A percentile compares a stretch with the other conserved stretches of the same genome.
These are phyloP conservation scores for Cladosporium velox DNA, from an alignment of 2,329 filamentous ascomycete species.

Conservation along the genomic window DNA sequence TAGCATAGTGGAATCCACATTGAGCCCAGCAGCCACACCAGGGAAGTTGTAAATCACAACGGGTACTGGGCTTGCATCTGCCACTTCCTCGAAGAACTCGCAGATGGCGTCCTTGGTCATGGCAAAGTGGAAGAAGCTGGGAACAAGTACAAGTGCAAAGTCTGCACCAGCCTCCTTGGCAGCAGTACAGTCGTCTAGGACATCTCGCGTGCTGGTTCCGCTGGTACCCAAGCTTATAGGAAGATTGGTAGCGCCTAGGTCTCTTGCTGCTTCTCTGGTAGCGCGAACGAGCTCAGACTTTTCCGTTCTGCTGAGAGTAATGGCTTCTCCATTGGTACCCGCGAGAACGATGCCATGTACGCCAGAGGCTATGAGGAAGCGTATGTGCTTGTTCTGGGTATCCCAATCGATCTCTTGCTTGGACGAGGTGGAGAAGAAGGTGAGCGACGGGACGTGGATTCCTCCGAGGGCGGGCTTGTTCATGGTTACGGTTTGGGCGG, in stretches of 20 bases:
- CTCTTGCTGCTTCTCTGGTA: conserved; percentile 42
- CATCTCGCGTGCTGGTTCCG: conserved; percentile 42
- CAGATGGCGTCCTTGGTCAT: conserved; percentile 42
- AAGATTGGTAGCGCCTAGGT: conserved; percentile 38
- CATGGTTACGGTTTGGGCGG: not conserved
- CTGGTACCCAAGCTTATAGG: conserved; percentile 47
- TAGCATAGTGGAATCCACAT: conserved; percentile 47
- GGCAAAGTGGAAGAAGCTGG: conserved; percentile 45
- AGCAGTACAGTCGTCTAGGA: conserved; percentile 43
- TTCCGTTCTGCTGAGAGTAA: conserved; percentile 43
- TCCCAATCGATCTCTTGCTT: conserved; percentile 59
- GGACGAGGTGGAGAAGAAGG: conserved; percentile 54
- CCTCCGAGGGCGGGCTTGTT: conserved; percentile 47
- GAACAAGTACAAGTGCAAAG: conserved; percentile 43
- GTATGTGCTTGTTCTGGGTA: conserved; percentile 54
- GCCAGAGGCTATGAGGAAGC: conserved; percentile 57
- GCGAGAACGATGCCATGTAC: conserved; percentile 53
- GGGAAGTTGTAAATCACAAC: conserved; percentile 54
- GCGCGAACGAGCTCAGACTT: conserved; percentile 44
- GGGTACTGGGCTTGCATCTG: conserved; percentile 44
- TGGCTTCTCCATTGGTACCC: conserved; percentile 51
- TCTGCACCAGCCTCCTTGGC: conserved; percentile 43
- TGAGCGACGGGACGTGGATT: conserved; percentile 60
- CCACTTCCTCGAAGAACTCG: conserved; percentile 41
- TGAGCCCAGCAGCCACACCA: conserved; percentile 45